Evolutionary conservation across 768 basidiomycete genomes (phyloP).

Genomic region (Serendipita vermifera): DNA sequence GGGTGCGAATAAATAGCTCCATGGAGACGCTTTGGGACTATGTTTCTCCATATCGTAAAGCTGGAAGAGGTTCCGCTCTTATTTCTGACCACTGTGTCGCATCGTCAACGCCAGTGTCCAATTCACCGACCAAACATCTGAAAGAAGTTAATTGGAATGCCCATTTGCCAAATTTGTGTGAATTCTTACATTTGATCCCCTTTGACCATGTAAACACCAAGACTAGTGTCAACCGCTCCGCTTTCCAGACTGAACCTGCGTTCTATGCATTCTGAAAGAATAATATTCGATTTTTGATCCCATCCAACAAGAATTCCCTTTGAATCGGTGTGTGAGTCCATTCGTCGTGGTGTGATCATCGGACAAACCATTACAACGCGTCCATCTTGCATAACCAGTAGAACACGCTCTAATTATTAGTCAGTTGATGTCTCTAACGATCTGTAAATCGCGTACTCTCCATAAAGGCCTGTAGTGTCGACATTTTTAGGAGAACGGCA

Average conservation of each 20-base stretch:
- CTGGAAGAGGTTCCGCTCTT: constrained; percentile 26
- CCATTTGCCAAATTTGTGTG: too few species aligned
- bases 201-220: constrained; percentile 94
- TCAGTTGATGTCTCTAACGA: too few species aligned
- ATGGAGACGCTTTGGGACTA: too few species aligned
- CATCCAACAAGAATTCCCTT: constrained; percentile 86
- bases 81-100: constrained; percentile 25
- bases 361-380: constrained; percentile 76
- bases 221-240: constrained; percentile 84
- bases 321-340: too few species aligned
- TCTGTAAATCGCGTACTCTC: constrained; percentile 1
- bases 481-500: too few species aligned
- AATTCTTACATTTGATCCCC: constrained; percentile 96
- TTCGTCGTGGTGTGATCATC: too few species aligned
- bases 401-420: constrained; percentile 56
- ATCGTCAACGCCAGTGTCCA: constrained; percentile 27
- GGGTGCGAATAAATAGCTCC: too few species aligned
- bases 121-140: constrained; percentile 31
- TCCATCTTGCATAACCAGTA: constrained; percentile 92
- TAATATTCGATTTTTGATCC: constrained; percentile 93
- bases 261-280: constrained; percentile 87
- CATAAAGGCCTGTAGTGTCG: background rate
- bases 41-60: constrained; percentile 11
- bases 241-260: constrained; percentile 84
- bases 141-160: background rate